Evolutionary conservation across 192 early-diverging fungal species (phyloP).

Genomic region (Backusella parvicylindrica): DNA sequence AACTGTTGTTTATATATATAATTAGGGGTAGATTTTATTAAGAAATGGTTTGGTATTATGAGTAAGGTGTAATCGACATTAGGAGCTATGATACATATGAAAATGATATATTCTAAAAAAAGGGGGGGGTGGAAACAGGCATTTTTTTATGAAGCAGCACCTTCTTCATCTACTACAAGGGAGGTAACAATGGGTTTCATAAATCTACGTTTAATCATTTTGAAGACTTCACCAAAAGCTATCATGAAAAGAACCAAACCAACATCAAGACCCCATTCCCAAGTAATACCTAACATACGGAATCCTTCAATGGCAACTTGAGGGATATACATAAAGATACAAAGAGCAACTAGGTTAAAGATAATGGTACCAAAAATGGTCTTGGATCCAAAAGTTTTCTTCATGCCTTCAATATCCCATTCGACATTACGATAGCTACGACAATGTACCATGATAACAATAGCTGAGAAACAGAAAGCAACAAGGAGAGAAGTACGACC

Average conservation of each 20-base stretch:
- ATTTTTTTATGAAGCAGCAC: neutral
- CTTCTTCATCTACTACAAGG: neutral
- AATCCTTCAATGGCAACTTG: slow-evolving; percentile 56
- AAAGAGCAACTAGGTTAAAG: slow-evolving; percentile 45
- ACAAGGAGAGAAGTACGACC: slow-evolving; percentile 52
- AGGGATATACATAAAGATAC: slow-evolving; percentile 67
- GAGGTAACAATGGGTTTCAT: slow-evolving; percentile 17
- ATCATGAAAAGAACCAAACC: slow-evolving; percentile 55
- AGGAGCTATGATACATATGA: neutral
- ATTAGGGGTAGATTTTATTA: neutral
- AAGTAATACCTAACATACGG: slow-evolving; percentile 54
- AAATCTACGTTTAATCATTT: slow-evolving; percentile 32
- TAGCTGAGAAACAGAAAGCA: slow-evolving; percentile 51
- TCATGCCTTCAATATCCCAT: slow-evolving; percentile 49
- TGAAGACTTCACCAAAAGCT: slow-evolving; percentile 61
- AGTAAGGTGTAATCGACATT: neutral
- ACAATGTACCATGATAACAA: slow-evolving; percentile 70
- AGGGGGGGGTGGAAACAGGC: neutral
- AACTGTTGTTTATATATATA: neutral
- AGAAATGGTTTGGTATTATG: neutral
- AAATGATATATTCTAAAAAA: slow-evolving; percentile 1
- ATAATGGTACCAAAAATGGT: slow-evolving; percentile 44
- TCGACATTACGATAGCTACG: slow-evolving; percentile 61
- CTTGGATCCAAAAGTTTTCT: slow-evolving; percentile 40
- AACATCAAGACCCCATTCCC: slow-evolving; percentile 73